Conservation (phyloP, 163 green algal genomes). For the Smithsoniella earleae region DNA sequence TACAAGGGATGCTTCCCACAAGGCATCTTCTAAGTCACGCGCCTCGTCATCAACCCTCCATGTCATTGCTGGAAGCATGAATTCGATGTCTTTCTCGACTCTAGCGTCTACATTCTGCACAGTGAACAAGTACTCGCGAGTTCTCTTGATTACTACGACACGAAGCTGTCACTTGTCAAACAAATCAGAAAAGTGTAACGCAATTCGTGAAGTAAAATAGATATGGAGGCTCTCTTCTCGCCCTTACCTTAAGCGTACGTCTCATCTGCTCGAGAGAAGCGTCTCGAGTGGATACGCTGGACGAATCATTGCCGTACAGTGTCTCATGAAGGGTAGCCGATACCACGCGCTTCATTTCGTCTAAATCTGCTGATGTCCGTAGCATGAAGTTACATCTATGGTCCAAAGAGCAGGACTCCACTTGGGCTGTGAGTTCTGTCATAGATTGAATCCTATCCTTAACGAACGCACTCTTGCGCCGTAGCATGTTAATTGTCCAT, state of each 20-base stretch:
- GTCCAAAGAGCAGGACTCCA: slow-evolving; percentile 17
- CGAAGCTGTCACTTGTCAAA: no score
- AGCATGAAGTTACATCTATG: neutral
- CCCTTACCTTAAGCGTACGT: no score
- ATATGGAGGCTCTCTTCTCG: no score
- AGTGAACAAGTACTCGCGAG: no score
- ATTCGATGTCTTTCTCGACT: neutral
- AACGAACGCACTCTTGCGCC: neutral
- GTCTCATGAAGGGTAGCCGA: no score
- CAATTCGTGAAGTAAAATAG: no score
- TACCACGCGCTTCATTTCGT: neutral
- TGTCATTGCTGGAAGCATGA: neutral
- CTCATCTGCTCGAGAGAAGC: no score
- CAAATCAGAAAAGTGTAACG: no score
- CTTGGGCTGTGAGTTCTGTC: neutral
- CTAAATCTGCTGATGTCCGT: neutral
- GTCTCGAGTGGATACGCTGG: no score
- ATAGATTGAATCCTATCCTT: neutral
- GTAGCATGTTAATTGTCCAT: neutral
- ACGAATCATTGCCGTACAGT: no score
- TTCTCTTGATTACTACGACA: no score
- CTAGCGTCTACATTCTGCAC: no score
- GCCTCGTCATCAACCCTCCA: slow-evolving; percentile 2
- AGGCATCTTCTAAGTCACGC: neutral
- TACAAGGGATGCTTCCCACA: neutral